These are phyloP conservation scores for Tranzscheliella williamsii DNA, from an alignment of 1,284 basidiomycete genomes.

Conservation along the genomic window DNA sequence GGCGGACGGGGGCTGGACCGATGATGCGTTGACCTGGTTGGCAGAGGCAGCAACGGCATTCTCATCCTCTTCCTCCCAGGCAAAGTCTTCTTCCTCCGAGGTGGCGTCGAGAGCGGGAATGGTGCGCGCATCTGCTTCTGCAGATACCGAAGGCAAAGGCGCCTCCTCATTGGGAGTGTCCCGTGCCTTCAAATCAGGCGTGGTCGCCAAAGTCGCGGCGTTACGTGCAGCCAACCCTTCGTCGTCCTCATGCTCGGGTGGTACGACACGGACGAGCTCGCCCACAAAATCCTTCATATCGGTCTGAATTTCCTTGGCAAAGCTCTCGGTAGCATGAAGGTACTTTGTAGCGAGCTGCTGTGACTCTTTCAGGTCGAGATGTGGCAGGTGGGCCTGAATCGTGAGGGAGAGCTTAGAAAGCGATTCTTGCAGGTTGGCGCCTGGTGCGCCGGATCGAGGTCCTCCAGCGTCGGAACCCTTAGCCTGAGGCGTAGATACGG, in stretches of 20 bases:
- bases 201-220: too few species aligned
- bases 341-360: constrained; percentile 47
- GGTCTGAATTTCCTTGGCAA: constrained; percentile 43
- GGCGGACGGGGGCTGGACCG: not conserved
- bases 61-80: constrained; percentile 48
- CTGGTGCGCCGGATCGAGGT: not conserved
- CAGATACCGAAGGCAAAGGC: too few species aligned
- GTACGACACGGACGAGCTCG: constrained; percentile 48
- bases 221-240: too few species aligned
- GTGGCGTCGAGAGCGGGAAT: too few species aligned
- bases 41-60: constrained; percentile 15
- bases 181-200: too few species aligned
- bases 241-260: constrained; percentile 35
- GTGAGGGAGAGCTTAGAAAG: constrained; percentile 35
- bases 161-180: too few species aligned
- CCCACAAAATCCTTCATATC: constrained; percentile 47
- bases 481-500: constrained; percentile 4
- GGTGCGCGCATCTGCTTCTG: too few species aligned
- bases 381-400: constrained; percentile 44
- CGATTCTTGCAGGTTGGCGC: constrained; percentile 29
- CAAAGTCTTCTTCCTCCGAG: constrained; percentile 44
- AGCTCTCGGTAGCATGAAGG: constrained; percentile 36
- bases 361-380: constrained; percentile 42
- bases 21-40: too few species aligned
- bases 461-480: constrained; percentile 1